Conservation (phyloP, 441 rosid genomes). For the Jatropha multifida region DNA sequence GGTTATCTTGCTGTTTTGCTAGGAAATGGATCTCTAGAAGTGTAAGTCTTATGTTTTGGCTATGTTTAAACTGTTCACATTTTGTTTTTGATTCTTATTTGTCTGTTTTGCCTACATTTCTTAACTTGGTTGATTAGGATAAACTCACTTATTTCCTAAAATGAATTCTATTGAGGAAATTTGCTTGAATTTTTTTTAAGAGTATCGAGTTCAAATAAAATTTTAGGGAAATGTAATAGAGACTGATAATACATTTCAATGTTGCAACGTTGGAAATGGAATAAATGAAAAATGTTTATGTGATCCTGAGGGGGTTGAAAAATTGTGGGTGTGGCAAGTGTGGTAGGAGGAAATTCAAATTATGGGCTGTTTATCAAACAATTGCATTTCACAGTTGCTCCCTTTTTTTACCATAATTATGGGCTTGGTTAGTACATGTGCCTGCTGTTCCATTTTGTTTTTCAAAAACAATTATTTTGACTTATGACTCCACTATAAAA, state of each 20-base stretch:
- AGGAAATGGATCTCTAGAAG: constrained; percentile 91
- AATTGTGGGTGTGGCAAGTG: neutral
- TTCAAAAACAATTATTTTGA: constrained; percentile 14
- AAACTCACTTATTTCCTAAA: neutral
- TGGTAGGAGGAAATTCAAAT: neutral
- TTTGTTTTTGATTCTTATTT: neutral
- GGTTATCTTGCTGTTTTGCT: constrained; percentile 92
- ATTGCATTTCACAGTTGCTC: no score
- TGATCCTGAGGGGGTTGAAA: no score
- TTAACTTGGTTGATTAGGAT: neutral
- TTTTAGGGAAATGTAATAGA: neutral
- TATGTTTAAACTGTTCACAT: neutral
- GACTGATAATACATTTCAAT: neutral
- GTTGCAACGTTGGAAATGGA: constrained; percentile 1
- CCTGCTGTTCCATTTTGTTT: no score
- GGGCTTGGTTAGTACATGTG: no score
- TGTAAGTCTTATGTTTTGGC: constrained; percentile 50
- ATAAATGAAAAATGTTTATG: neutral
- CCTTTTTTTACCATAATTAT: no score
- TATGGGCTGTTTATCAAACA: no score
- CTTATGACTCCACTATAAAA: constrained; percentile 23
- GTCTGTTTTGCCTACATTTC: neutral
- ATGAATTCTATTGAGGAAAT: neutral
- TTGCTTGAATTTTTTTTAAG: neutral
- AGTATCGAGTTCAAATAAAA: neutral